Evolutionary conservation across 257 asterid species (phyloP).

Genomic region (Ligustrum vulgare): DNA sequence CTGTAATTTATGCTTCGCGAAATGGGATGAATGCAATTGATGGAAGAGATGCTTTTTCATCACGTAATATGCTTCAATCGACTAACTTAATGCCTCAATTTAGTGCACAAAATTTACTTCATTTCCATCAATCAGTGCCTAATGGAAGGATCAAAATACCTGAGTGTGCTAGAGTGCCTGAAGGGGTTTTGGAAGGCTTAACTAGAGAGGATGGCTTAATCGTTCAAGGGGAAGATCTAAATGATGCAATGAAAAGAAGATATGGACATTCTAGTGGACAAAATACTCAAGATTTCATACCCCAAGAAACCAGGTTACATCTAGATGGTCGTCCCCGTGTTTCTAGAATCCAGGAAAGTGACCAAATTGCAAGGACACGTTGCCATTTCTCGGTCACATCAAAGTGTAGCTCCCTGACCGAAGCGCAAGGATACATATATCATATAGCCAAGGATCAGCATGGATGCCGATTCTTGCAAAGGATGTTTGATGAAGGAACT

Average conservation of each 20-base stretch:
- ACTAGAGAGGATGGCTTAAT: constrained; percentile 50
- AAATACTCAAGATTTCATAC: constrained; percentile 22
- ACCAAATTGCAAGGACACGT: constrained; percentile 25
- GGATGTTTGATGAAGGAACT: constrained; percentile 83
- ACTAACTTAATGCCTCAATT: constrained; percentile 26
- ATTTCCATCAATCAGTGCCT: constrained; percentile 29
- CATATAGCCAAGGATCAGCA: constrained; percentile 81
- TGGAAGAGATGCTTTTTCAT: constrained; percentile 32
- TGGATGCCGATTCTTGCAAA: constrained; percentile 90
- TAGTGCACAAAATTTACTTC: constrained; percentile 29
- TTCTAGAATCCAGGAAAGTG: constrained; percentile 34
- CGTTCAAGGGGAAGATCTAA: constrained; percentile 44
- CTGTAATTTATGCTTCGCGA: constrained; percentile 25
- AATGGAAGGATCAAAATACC: constrained; percentile 39
- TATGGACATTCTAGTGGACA: constrained; percentile 33
- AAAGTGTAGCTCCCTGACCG: constrained; percentile 54
- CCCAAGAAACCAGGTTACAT: constrained; percentile 27
- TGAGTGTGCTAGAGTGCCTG: constrained; percentile 35
- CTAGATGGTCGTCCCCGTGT: neutral
- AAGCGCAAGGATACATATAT: constrained; percentile 53
- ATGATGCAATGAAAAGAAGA: constrained; percentile 34
- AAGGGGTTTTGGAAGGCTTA: constrained; percentile 32
- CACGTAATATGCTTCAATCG: constrained; percentile 35
- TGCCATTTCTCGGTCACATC: constrained; percentile 38
- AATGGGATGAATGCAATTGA: constrained; percentile 37